A percentile compares a stretch with the other conserved stretches of the same genome.
phyloP scores from a whole-genome alignment of 805 yeast genomes.

The Candida broadrunensis region DNA sequence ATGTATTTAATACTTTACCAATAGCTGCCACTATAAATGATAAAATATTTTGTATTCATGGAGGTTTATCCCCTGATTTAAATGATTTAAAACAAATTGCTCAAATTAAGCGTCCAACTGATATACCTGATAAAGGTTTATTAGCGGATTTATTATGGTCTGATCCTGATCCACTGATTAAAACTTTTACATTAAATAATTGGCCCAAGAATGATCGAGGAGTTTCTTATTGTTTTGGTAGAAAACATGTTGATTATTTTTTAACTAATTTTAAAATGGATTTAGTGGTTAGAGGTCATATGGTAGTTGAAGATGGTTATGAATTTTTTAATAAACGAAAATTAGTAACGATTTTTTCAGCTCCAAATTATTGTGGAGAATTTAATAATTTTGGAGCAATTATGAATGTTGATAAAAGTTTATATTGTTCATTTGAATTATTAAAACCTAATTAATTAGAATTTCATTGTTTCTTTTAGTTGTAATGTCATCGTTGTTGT shows the following conservation, averaged over 20 bases:
- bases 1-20: constrained; percentile 57
- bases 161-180: constrained; percentile 55
- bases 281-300: constrained; percentile 77
- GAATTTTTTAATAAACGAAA: constrained; percentile 75
- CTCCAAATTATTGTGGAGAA: constrained; percentile 84
- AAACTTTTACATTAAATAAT: constrained; percentile 38
- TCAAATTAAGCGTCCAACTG: constrained; percentile 74
- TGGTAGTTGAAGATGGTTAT: constrained; percentile 89
- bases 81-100: constrained; percentile 65
- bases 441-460: constrained; percentile 47
- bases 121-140: constrained; percentile 76
- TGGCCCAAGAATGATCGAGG: constrained; percentile 87
- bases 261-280: constrained; percentile 67
- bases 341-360: constrained; percentile 75
- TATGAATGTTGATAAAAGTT: constrained; percentile 65
- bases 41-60: constrained; percentile 58
- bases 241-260: constrained; percentile 68
- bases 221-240: constrained; percentile 75
- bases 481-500: not conserved
- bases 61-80: constrained; percentile 76
- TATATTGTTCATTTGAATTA: constrained; percentile 71
- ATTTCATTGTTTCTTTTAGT: no score
- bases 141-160: constrained; percentile 81
- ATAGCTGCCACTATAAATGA: constrained; percentile 62
- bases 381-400: constrained; percentile 79